Percentiles rank a stretch among this genome's conserved stretches.
phyloP scores from a whole-genome alignment of 257 asterid genomes.

The Lantana camara region DNA sequence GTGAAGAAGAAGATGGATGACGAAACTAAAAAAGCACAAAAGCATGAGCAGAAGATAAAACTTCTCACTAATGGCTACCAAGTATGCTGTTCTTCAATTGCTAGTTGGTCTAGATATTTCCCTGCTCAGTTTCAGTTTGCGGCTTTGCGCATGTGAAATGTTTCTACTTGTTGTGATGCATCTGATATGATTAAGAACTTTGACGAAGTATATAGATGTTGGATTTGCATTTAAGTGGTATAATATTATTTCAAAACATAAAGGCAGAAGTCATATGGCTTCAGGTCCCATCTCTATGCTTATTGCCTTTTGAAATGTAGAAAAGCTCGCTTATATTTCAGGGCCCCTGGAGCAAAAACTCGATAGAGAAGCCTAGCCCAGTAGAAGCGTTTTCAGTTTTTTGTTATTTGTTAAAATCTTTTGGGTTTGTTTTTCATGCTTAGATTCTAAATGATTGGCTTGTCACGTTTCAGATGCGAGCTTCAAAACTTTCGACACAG shows the following conservation, averaged over 20 bases:
- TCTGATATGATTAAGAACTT: slow-evolving; percentile 7
- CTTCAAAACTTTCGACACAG: slow-evolving; percentile 77
- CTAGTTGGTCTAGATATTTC: slow-evolving; percentile 19
- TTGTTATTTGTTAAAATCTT: neutral
- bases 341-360: neutral
- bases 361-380: neutral
- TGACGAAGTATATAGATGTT: slow-evolving; percentile 1
- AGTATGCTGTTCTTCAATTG: slow-evolving; percentile 43
- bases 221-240: slow-evolving; percentile 1
- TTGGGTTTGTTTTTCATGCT: no score
- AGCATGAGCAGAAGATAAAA: slow-evolving; percentile 83
- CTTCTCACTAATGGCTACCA: slow-evolving; percentile 92
- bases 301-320: neutral
- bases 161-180: slow-evolving; percentile 8
- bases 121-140: slow-evolving; percentile 6
- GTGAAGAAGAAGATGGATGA: slow-evolving; percentile 90
- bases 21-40: slow-evolving; percentile 84
- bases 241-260: neutral
- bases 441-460: slow-evolving; percentile 14
- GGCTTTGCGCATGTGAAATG: neutral
- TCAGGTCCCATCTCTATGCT: neutral
- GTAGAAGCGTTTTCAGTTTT: neutral
- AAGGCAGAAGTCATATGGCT: neutral
- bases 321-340: neutral
- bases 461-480: slow-evolving; percentile 57